Conservation (phyloP, 495 filamentous ascomycete species). For the Parathielavia appendiculata region DNA sequence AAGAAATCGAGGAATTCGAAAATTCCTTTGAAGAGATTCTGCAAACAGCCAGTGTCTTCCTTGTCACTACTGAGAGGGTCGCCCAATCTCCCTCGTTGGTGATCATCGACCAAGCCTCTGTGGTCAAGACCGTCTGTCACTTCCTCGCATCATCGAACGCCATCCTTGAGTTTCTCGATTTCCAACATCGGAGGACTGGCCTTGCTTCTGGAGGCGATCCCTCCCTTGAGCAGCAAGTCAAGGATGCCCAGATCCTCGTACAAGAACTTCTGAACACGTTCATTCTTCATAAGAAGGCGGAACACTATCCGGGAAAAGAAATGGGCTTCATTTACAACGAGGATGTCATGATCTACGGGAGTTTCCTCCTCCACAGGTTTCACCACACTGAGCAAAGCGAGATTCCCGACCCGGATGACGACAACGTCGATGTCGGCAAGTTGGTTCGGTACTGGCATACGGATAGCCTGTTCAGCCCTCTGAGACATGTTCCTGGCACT, state of each 20-base stretch:
- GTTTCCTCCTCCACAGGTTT: slow-evolving; percentile 11
- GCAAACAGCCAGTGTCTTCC: slow-evolving; percentile 8
- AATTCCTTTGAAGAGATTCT: slow-evolving; percentile 11
- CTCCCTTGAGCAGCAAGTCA: slow-evolving; percentile 14
- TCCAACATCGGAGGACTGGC: slow-evolving; percentile 5
- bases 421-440: slow-evolving; percentile 1
- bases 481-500: slow-evolving; percentile 20
- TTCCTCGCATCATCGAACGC: slow-evolving; percentile 14
- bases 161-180: slow-evolving; percentile 16
- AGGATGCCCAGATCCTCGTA: slow-evolving; percentile 12
- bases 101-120: slow-evolving; percentile 5
- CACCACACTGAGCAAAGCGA: background rate
- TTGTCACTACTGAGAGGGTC: slow-evolving; percentile 7
- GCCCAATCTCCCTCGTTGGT: slow-evolving; percentile 4
- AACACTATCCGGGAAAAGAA: slow-evolving; percentile 16
- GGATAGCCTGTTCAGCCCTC: slow-evolving; percentile 7
- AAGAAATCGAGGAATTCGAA: slow-evolving; percentile 17
- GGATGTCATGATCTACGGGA: slow-evolving; percentile 11
- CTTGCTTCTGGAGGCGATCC: slow-evolving; percentile 14
- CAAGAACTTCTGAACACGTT: slow-evolving; percentile 5
- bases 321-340: slow-evolving; percentile 6
- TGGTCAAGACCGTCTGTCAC: slow-evolving; percentile 11
- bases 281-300: slow-evolving; percentile 11
- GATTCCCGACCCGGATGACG: background rate
- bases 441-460: slow-evolving; percentile 11